Evolutionary conservation across 805 yeast genomes (phyloP), one percentile per base, ranked within the genome.

Genomic region (Teunomyces cretensis): DNA sequence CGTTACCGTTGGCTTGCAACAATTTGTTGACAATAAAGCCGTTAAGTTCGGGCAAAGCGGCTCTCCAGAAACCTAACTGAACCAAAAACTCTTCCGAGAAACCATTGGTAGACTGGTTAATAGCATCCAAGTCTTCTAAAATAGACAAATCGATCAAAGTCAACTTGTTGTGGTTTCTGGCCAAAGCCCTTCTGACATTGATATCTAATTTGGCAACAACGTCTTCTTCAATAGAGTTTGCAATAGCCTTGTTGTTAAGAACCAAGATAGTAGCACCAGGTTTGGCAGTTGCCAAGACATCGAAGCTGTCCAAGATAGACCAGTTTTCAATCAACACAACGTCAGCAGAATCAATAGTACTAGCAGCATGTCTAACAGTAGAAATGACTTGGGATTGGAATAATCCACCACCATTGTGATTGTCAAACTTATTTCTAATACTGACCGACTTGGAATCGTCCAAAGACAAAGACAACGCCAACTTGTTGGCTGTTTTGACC

Each of bases 41-140:
- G 28, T 76, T 77, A 37, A 81, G 72, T 32, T 75, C 76, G 12
- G 89, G 87, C 50, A 76, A 79, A 6, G 86, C 79, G 35, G 76
- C 70, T 48, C 77, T 76, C 96, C 96, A 89, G 73, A 88, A 85
- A 0, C 84, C 88, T 33, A 85, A 79, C 68, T 90, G 96, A 46
- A 80, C 68, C 41, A 89, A 88, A 62, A 90, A 84, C 31, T 82
- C 76, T 27, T 75, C 74, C 3, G 94, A 81, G 61, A 90, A 83
- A 24, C 95, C 95, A 54, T 80, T 77, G 33, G 94, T 83, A 44
- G 83, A 82, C 41, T 64, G 69, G 42, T 62, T 65, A 31, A 62
- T 51, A 13, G 65, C 62, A 49, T 80, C 85, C 54, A 81, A 75
- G 44, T 80, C 88, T 33, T 85, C 88, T 48, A 86, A 69, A 15